Evolutionary conservation across 2,329 filamentous ascomycete species (phyloP), one percentile per base, ranked within the genome.

Genomic region (Meredithiella fracta): DNA sequence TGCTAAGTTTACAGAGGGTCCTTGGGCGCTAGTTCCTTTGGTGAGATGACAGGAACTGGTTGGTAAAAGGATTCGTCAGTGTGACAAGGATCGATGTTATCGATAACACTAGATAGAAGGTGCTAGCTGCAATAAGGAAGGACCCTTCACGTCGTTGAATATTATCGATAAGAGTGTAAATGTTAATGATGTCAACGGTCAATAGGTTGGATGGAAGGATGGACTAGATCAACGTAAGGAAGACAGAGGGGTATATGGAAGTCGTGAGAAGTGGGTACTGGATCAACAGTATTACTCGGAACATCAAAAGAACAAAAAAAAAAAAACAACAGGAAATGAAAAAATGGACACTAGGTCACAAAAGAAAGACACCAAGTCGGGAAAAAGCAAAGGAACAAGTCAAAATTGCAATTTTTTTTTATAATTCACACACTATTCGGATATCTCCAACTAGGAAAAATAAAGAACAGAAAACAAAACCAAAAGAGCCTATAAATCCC

Each of bases 291-390:
- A 34, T 34, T 34, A 34, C 11, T 34, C 11, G 40, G 7, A 44
- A 44, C 8, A 1, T 3, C 20, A 22, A 44, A 44, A 8, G 8
- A 44, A 5, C 15, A 44, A 20, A 34, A 44, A 44, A 25, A 15
- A 54, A 47, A n/a, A 26, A 54, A 29, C 25, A 47, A 1, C 3
- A 31, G 14, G 15, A 47, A 15, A 50, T 26, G 26, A 8, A 55
- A 23, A 40, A 34, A 53, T 31, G 11, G 23, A 8, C 14, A 6
- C 14, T 31, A 47, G 22, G n/a, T 15, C 20, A 31, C 17, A 47
- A 54, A 49, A 23, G 47, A 52, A 51, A 38, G 54, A 56, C 54
- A 17, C 54, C 47, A 20, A 47, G 47, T 51, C 34, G n/a, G 54
- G 17, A 40, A 20, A 38, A 29, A 44, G 22, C 44, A 29, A 26